Evolutionary conservation across 345 rosid genomes (phyloP).

Genomic region (Euphorbia peplus): DNA sequence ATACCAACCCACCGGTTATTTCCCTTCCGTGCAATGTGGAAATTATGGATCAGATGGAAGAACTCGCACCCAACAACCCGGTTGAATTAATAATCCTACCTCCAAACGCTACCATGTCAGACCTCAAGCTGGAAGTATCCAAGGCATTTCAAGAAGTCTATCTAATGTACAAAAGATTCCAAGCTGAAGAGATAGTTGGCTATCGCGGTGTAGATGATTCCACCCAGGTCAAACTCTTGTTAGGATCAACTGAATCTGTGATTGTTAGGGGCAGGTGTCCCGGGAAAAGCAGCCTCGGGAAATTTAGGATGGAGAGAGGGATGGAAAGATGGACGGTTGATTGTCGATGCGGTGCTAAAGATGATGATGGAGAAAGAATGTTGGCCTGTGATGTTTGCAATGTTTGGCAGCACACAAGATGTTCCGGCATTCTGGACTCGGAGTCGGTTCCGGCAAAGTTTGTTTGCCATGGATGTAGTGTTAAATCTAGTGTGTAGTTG

Average conservation of each 20-base stretch:
- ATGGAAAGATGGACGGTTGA: constrained; percentile 63
- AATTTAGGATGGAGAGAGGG: constrained; percentile 65
- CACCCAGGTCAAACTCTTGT: constrained; percentile 47
- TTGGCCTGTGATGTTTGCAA: constrained; percentile 65
- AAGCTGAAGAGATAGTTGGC: constrained; percentile 57
- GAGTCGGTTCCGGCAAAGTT: constrained; percentile 55
- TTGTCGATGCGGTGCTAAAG: constrained; percentile 66
- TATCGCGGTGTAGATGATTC: constrained; percentile 56
- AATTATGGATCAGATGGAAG: constrained; percentile 34
- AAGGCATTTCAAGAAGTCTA: constrained; percentile 62
- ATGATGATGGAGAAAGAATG: constrained; percentile 79
- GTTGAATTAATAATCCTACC: constrained; percentile 44
- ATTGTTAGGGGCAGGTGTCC: constrained; percentile 46
- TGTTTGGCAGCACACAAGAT: constrained; percentile 73
- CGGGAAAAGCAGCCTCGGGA: constrained; percentile 32
- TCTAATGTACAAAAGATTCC: constrained; percentile 47
- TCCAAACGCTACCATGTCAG: constrained; percentile 42
- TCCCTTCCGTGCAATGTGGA: constrained; percentile 46
- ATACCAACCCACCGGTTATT: constrained; percentile 16
- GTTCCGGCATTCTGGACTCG: constrained; percentile 48
- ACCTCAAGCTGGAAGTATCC: constrained; percentile 50
- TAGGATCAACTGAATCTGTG: constrained; percentile 34
- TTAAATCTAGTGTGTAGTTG: constrained; percentile 11
- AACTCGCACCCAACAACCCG: constrained; percentile 32
- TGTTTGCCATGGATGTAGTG: constrained; percentile 43